Evolutionary conservation across 1,284 basidiomycete species (phyloP).

Genomic region (Leccinum griseonigrum): DNA sequence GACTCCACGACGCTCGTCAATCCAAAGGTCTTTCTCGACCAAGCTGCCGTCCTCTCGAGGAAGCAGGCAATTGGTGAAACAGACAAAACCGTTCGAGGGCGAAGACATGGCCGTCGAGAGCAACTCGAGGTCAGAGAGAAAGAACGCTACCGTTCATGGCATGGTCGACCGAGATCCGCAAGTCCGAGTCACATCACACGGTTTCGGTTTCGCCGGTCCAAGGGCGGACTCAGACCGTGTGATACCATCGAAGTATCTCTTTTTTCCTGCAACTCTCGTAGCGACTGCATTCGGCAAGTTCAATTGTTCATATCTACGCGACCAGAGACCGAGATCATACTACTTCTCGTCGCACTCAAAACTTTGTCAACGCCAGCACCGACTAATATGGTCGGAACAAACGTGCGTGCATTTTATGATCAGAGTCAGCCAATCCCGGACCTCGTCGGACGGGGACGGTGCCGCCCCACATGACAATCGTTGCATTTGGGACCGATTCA

Average conservation of each 20-base stretch:
- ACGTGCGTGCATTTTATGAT: not conserved
- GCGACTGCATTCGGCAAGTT: not conserved
- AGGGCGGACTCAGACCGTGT: not conserved
- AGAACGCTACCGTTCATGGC: not conserved
- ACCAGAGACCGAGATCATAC: not conserved
- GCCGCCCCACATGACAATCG: not conserved
- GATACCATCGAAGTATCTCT: not conserved
- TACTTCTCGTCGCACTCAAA: not conserved
- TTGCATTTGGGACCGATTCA: not conserved
- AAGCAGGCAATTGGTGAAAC: slow-evolving; percentile 83
- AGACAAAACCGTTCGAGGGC: slow-evolving; percentile 63
- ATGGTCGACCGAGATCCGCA: slow-evolving; percentile 1
- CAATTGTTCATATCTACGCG: not conserved
- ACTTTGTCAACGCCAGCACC: not conserved
- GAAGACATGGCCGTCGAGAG: slow-evolving; percentile 19
- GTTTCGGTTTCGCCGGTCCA: not conserved
- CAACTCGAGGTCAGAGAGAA: slow-evolving; percentile 9
- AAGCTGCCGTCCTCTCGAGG: slow-evolving; percentile 74
- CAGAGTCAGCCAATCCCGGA: not conserved
- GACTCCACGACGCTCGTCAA: slow-evolving; percentile 65
- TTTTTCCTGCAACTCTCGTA: not conserved
- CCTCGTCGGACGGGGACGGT: not conserved
- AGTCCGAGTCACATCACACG: slow-evolving; percentile 13
- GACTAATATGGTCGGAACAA: not conserved
- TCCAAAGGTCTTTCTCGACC: slow-evolving; percentile 70